Evolutionary conservation across 306 rosid genomes (phyloP).

Genomic region (Rubus parviflorus): DNA sequence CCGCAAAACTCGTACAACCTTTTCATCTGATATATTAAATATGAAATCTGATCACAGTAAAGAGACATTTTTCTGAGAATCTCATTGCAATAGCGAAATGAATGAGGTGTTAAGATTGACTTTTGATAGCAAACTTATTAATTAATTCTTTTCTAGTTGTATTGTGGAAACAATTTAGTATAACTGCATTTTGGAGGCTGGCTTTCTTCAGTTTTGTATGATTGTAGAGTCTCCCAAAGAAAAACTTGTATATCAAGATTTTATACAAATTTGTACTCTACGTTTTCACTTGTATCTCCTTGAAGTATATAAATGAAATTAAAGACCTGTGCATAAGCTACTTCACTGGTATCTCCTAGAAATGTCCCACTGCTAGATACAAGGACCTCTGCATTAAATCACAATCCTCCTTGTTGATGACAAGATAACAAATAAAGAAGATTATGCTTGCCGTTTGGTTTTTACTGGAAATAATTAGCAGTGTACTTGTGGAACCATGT

Average conservation of each 20-base stretch:
- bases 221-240: not conserved
- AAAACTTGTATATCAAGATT: not conserved
- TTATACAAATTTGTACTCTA: not conserved
- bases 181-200: not conserved
- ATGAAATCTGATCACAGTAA: not conserved
- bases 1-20: slow-evolving; percentile 4
- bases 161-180: not conserved
- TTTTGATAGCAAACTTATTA: not conserved
- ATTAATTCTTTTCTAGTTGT: not conserved
- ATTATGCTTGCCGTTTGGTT: slow-evolving; percentile 19
- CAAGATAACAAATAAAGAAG: slow-evolving; percentile 21
- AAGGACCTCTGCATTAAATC: not conserved
- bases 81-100: slow-evolving; percentile 2
- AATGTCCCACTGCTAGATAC: not conserved
- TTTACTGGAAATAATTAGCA: not conserved
- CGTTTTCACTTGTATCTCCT: not conserved
- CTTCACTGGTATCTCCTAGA: not conserved
- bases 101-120: slow-evolving; percentile 13
- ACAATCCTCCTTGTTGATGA: slow-evolving; percentile 10
- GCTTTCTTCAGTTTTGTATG: not conserved
- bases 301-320: not conserved
- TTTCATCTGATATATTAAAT: not conserved
- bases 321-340: not conserved
- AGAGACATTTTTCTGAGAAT: not conserved
- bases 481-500: slow-evolving; percentile 15